phyloP scores from a whole-genome alignment of 73 alveolate genomes.

The Durusdinium trenchii region DNA sequence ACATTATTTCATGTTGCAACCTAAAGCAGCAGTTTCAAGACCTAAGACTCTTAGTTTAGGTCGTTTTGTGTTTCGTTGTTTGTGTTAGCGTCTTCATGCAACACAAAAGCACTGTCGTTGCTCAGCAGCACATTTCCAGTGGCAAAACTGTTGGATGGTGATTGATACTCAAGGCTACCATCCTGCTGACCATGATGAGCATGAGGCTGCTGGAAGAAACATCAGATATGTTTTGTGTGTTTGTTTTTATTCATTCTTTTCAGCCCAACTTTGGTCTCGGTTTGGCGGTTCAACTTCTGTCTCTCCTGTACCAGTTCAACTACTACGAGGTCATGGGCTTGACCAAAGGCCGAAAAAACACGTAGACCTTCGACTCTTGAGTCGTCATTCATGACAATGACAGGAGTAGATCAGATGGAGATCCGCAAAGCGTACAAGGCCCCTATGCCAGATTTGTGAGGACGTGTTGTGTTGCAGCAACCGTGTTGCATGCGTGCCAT shows the following conservation, averaged over 20 bases:
- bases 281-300: neutral
- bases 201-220: neutral
- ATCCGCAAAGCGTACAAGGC: conserved; percentile 93
- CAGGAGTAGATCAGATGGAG: conserved; percentile 93
- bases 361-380: neutral
- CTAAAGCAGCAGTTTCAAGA: too few relatives aligned
- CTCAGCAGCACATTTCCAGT: too few relatives aligned
- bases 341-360: conserved; percentile 47
- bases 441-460: too few relatives aligned
- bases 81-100: too few relatives aligned
- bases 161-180: conserved; percentile 77
- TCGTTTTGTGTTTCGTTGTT: too few relatives aligned
- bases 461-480: too few relatives aligned
- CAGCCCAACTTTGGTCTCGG: neutral
- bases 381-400: neutral
- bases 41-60: too few relatives aligned
- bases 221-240: neutral
- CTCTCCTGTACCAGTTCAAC: conserved; percentile 42
- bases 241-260: neutral
- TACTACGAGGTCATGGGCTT: conserved; percentile 92
- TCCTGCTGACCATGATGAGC: conserved; percentile 88
- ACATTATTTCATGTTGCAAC: too few relatives aligned
- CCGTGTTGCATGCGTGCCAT: too few relatives aligned
- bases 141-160: too few relatives aligned
- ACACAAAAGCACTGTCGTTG: too few relatives aligned